phyloP scores from a whole-genome alignment of 805 yeast species.

The Debaryomyces tyrocola region DNA sequence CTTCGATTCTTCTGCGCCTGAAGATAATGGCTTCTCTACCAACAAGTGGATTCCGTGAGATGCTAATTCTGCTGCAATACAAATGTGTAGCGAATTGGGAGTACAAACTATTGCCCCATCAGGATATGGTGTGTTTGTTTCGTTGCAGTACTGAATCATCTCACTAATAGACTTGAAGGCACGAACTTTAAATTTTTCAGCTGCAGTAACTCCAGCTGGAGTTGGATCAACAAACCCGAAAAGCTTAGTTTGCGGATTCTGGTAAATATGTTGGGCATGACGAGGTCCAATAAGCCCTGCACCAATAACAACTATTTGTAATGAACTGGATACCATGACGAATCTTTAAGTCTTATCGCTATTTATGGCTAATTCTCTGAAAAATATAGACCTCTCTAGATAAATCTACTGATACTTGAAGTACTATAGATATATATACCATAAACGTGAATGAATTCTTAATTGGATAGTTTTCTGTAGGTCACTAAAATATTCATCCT shows the following conservation, averaged over 20 bases:
- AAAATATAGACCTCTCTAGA: too few species aligned
- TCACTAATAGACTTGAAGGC: conserved; percentile 23
- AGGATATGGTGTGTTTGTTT: conserved; percentile 19
- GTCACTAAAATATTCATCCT: too few species aligned
- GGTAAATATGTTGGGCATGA: conserved; percentile 34
- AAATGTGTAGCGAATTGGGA: conserved; percentile 40
- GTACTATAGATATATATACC: too few species aligned
- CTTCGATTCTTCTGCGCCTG: conserved; percentile 29
- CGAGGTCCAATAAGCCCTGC: conserved; percentile 44
- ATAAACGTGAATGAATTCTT: too few species aligned
- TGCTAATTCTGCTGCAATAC: conserved; percentile 30
- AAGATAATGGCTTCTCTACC: conserved; percentile 38
- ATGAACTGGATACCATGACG: background rate
- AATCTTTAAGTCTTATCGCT: too few species aligned
- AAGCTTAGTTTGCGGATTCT: conserved; percentile 23
- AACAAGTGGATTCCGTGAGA: conserved; percentile 32
- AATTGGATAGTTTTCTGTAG: too few species aligned
- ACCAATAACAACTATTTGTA: conserved; percentile 27
- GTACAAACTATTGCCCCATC: conserved; percentile 42
- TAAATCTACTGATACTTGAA: too few species aligned
- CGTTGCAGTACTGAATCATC: conserved; percentile 22
- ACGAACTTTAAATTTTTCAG: conserved; percentile 19
- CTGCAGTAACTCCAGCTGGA: conserved; percentile 25
- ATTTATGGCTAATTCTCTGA: too few species aligned
- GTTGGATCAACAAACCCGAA: conserved; percentile 36